Conservation (phyloP, 139 green algal genomes). For the Chlamydomonas eustigma region DNA sequence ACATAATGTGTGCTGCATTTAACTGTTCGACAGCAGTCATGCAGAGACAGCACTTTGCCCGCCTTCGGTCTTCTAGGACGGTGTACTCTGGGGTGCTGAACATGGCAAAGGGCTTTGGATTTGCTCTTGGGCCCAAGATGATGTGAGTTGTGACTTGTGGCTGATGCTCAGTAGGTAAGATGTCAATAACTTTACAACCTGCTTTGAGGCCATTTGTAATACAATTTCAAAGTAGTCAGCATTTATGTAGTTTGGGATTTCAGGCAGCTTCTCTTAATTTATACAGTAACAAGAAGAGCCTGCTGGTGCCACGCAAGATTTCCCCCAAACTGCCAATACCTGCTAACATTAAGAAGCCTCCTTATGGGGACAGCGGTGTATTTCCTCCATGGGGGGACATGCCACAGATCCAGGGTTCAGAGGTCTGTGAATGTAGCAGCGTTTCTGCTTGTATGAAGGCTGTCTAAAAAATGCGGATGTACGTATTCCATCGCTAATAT, state of each 20-base stretch:
- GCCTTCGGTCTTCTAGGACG: background rate
- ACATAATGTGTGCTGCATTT: too few relatives aligned
- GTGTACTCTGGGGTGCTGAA: background rate
- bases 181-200: too few relatives aligned
- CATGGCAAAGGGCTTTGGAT: conserved; percentile 9
- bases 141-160: conserved; percentile 10
- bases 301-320: conserved; percentile 30
- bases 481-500: too few relatives aligned
- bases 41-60: too few relatives aligned
- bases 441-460: too few relatives aligned
- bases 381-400: conserved; percentile 54
- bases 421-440: too few relatives aligned
- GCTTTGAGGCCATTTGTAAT: too few relatives aligned
- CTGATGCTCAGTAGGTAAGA: background rate
- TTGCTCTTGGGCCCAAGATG: background rate
- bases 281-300: conserved; percentile 26
- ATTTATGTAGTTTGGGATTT: background rate
- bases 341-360: conserved; percentile 58
- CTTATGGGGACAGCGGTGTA: conserved; percentile 65
- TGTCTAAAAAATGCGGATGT: too few relatives aligned
- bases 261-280: background rate
- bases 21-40: too few relatives aligned
- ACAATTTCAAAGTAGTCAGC: too few relatives aligned
- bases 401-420: conserved; percentile 60
- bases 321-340: conserved; percentile 57